Percentiles rank a stretch among this genome's conserved stretches.
Conservation (phyloP, 2,329 filamentous ascomycete species). For the Ceratocystis colombiana region DNA sequence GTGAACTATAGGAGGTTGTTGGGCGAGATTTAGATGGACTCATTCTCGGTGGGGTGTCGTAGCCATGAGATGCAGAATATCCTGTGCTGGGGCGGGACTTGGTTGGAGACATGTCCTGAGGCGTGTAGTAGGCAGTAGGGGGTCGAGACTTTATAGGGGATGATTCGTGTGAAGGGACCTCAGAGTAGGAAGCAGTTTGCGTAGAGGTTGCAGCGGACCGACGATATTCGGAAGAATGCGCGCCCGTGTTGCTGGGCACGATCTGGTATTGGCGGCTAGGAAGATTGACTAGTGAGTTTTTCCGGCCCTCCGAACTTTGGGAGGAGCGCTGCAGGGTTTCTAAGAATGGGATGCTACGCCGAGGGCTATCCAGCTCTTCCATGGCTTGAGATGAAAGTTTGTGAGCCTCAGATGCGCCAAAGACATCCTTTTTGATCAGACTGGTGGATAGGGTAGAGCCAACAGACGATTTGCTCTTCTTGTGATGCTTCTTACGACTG, state of each 20-base stretch:
- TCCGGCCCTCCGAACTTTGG: conserved; percentile 40
- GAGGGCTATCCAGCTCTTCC: conserved; percentile 30
- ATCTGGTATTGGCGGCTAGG: conserved; percentile 49
- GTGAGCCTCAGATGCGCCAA: conserved; percentile 20
- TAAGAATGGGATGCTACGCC: conserved; percentile 61
- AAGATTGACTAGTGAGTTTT: conserved; percentile 46
- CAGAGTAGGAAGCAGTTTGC: conserved; percentile 40
- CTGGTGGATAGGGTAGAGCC: conserved; percentile 33
- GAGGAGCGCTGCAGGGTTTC: conserved; percentile 61
- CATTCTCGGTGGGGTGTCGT: conserved; percentile 21
- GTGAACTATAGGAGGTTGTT: conserved; percentile 6
- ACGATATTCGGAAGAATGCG: conserved; percentile 16
- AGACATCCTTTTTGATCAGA: conserved; percentile 20
- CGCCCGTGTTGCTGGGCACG: conserved; percentile 31
- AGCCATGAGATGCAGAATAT: conserved; percentile 15
- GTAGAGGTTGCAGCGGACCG: conserved; percentile 28
- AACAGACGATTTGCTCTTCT: conserved; percentile 58
- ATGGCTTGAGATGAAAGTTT: conserved; percentile 16
- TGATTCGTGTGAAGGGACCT: conserved; percentile 40
- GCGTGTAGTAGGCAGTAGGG: conserved; percentile 16
- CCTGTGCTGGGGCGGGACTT: conserved; percentile 29
- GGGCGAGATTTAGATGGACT: conserved; percentile 23
- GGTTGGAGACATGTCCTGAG: conserved; percentile 15
- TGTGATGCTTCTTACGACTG: conserved; percentile 54
- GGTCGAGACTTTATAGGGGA: conserved; percentile 20